phyloP scores from a whole-genome alignment of 441 rosid species.

The Croton setiger region DNA sequence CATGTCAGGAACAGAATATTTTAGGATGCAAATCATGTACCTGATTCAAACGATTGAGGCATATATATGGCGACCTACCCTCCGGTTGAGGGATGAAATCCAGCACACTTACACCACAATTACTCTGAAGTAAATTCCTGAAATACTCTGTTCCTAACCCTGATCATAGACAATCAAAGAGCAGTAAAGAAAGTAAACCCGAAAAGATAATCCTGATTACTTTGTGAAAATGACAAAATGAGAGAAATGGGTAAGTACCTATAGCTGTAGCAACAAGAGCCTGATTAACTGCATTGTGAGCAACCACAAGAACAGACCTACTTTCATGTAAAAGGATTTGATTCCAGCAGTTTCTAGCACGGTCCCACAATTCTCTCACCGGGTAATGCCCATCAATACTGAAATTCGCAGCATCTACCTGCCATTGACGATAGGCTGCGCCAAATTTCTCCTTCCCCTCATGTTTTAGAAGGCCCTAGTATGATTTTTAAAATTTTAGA shows the following conservation, averaged over 20 bases:
- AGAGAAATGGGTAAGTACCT: conserved; percentile 41
- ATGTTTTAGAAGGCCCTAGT: conserved; percentile 76
- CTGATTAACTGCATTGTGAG: conserved; percentile 94
- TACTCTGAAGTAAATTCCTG: conserved; percentile 85
- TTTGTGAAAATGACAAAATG: conserved; percentile 7
- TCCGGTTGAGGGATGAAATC: conserved; percentile 67
- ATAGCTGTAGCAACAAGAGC: conserved; percentile 86
- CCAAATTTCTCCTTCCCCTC: conserved; percentile 79
- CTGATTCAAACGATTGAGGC: conserved; percentile 90
- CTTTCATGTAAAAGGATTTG: conserved; percentile 68
- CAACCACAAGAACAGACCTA: conserved; percentile 84
- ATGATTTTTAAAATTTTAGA: not conserved
- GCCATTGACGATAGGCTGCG: conserved; percentile 73
- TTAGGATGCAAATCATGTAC: conserved; percentile 25
- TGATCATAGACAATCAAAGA: conserved; percentile 24
- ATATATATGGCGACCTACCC: conserved; percentile 58
- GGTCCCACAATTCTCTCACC: conserved; percentile 82
- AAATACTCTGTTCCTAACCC: conserved; percentile 81
- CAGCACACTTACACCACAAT: conserved; percentile 88
- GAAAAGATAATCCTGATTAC: not conserved
- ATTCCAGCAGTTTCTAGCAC: conserved; percentile 70
- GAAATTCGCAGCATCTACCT: conserved; percentile 73
- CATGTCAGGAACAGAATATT: not conserved
- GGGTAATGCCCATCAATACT: conserved; percentile 83
- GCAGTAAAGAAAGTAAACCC: not conserved